A percentile compares a stretch with the other conserved stretches of the same genome.
Evolutionary conservation across 176 grass and related monocot genomes (phyloP).

Genomic region (Musa schizocarpa): DNA sequence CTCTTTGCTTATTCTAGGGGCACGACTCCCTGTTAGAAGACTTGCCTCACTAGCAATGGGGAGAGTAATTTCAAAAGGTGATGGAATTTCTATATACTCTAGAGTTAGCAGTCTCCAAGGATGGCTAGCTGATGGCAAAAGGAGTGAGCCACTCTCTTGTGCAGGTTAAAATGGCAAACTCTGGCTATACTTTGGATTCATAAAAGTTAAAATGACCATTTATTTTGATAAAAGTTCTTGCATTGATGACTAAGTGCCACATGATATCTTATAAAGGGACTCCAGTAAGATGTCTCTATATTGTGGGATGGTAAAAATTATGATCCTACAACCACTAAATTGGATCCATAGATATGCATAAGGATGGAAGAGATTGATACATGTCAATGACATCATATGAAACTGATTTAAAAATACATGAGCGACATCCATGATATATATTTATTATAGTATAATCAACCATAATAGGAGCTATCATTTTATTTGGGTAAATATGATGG

Average conservation of each 20-base stretch:
- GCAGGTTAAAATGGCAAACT: constrained; percentile 52
- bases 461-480: too few relatives aligned
- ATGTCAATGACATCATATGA: neutral
- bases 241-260: neutral
- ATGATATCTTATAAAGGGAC: neutral
- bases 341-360: neutral
- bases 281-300: neutral
- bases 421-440: too few relatives aligned
- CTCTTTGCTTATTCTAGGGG: constrained; percentile 75
- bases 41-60: constrained; percentile 81
- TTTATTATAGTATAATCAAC: too few relatives aligned
- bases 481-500: too few relatives aligned
- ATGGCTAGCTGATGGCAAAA: constrained; percentile 87
- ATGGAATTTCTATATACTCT: constrained; percentile 81
- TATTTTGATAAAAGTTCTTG: neutral
- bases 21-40: constrained; percentile 61
- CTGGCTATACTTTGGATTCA: neutral
- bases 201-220: neutral
- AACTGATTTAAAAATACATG: too few relatives aligned
- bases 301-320: neutral
- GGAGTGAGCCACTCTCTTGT: constrained; percentile 58
- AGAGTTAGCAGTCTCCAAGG: constrained; percentile 86
- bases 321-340: neutral
- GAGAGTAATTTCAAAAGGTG: constrained; percentile 75
- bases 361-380: neutral